Evolutionary conservation across 441 rosid species (phyloP).

Genomic region (Erysimum cheiri): DNA sequence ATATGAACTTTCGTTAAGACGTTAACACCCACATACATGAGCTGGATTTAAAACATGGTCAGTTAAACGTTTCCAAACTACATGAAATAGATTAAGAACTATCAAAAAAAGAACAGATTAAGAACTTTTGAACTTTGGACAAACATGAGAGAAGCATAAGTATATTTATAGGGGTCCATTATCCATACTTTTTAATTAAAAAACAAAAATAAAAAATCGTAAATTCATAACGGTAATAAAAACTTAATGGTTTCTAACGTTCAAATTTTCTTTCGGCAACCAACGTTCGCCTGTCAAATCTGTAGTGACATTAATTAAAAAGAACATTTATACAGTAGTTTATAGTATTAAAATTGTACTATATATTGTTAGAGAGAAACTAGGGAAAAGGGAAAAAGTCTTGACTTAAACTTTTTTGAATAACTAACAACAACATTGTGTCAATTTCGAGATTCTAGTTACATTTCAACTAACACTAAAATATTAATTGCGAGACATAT

Average conservation of each 20-base stretch:
- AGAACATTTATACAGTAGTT: too few relatives aligned
- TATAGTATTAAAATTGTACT: too few relatives aligned
- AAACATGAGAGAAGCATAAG: neutral
- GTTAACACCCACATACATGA: neutral
- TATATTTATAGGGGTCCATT: neutral
- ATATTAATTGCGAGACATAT: neutral
- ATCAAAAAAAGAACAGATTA: neutral
- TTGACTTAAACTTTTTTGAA: too few relatives aligned
- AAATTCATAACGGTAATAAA: neutral
- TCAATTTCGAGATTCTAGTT: neutral
- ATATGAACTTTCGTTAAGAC: neutral
- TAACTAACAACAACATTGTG: neutral
- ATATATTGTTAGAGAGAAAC: too few relatives aligned
- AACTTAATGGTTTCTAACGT: neutral
- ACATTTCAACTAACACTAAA: constrained; percentile 11
- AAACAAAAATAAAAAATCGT: neutral
- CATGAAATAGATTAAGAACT: neutral
- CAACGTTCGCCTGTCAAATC: neutral
- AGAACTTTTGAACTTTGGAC: neutral
- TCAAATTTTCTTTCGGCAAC: neutral
- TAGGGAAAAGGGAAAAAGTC: too few relatives aligned
- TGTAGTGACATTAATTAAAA: neutral
- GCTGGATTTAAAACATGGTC: neutral
- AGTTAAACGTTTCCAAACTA: neutral
- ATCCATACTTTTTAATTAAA: neutral